Evolutionary conservation across 352 stramenopile species (phyloP).

Genomic region (Phytophthora litchii): DNA sequence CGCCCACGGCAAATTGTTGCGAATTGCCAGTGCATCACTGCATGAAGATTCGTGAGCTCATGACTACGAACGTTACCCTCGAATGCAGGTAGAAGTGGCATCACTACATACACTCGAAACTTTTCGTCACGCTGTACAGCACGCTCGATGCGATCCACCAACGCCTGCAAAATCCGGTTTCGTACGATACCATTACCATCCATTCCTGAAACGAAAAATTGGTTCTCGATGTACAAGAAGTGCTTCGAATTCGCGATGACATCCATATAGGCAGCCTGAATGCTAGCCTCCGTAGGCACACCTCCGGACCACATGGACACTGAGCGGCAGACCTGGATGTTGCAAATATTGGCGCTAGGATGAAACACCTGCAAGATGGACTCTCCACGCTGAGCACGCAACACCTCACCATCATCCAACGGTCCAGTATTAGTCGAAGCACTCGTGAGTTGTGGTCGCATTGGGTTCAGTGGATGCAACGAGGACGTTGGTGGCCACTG

Average conservation of each 20-base stretch:
- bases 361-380: conserved; percentile 76
- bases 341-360: conserved; percentile 75
- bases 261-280: conserved; percentile 86
- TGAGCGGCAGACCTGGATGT: conserved; percentile 83
- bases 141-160: conserved; percentile 83
- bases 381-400: conserved; percentile 62
- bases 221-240: conserved; percentile 94
- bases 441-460: conserved; percentile 30
- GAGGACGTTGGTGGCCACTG: conserved; percentile 33
- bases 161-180: conserved; percentile 83
- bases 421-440: conserved; percentile 13
- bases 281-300: conserved; percentile 80
- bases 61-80: conserved; percentile 85
- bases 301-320: conserved; percentile 90
- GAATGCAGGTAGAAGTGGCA: conserved; percentile 84
- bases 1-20: conserved; percentile 82
- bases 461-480: conserved; percentile 39
- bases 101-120: conserved; percentile 87
- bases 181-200: conserved; percentile 76
- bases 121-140: conserved; percentile 73
- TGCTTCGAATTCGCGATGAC: conserved; percentile 81
- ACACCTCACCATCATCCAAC: conserved; percentile 54
- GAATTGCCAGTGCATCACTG: conserved; percentile 92
- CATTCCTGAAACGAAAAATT: conserved; percentile 92
- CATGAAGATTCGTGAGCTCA: conserved; percentile 85